These are phyloP conservation scores for Stagonosporopsis chrysanthemi DNA, from an alignment of 2,329 filamentous ascomycete species.

Conservation along the genomic window DNA sequence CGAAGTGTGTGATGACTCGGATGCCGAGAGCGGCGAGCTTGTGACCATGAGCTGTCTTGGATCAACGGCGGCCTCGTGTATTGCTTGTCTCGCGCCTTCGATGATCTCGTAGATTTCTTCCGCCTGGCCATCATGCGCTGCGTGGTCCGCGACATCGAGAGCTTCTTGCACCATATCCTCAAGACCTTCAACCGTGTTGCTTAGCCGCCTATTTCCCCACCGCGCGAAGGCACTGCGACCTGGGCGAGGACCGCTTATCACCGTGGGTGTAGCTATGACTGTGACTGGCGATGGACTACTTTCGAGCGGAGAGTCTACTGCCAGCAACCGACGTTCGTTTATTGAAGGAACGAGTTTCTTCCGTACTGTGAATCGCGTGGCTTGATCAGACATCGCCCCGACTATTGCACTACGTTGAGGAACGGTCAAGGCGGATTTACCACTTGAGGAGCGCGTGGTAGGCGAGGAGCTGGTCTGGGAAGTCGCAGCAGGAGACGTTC, in stretches of 20 bases:
- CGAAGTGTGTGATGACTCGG: slow-evolving; percentile 10
- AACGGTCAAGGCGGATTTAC: slow-evolving; percentile 1
- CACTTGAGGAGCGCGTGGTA: slow-evolving; percentile 6
- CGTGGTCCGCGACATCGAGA: slow-evolving; percentile 46
- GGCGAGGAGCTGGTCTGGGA: background rate
- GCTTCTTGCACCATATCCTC: slow-evolving; percentile 56
- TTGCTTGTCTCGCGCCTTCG: slow-evolving; percentile 47
- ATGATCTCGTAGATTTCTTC: slow-evolving; percentile 52
- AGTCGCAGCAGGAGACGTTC: background rate
- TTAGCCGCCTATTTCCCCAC: slow-evolving; percentile 28
- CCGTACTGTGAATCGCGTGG: background rate
- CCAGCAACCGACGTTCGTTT: slow-evolving; percentile 11
- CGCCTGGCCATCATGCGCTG: slow-evolving; percentile 40
- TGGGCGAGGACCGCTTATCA: slow-evolving; percentile 32
- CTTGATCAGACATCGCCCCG: background rate
- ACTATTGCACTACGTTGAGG: slow-evolving; percentile 6
- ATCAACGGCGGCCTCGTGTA: slow-evolving; percentile 42
- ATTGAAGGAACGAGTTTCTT: slow-evolving; percentile 18
- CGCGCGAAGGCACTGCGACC: slow-evolving; percentile 31
- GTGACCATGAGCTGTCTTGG: slow-evolving; percentile 33
- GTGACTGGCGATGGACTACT: slow-evolving; percentile 29
- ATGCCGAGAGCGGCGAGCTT: slow-evolving; percentile 31
- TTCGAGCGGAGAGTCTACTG: slow-evolving; percentile 14
- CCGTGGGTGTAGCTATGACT: slow-evolving; percentile 11
- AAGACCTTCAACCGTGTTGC: slow-evolving; percentile 49